Conservation (phyloP, 2,329 filamentous ascomycete genomes). For the Cordyceps sp. region DNA sequence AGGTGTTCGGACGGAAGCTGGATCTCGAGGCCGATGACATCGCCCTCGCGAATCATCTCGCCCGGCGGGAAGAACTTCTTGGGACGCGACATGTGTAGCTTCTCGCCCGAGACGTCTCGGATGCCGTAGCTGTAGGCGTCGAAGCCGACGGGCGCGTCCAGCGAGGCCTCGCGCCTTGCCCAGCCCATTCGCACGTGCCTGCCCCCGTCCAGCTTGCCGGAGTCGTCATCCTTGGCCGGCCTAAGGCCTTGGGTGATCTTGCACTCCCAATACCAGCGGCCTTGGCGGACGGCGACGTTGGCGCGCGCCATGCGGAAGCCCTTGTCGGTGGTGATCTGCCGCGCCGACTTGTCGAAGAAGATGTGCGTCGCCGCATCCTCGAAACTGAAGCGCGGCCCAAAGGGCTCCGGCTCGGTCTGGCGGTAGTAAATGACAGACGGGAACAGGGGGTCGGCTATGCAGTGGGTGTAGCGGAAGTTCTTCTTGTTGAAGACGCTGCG, state of each 20-base stretch:
- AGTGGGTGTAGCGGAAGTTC: constrained; percentile 76
- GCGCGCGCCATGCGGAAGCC: constrained; percentile 83
- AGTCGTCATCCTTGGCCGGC: constrained; percentile 19
- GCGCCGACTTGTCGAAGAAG: constrained; percentile 60
- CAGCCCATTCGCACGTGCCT: constrained; percentile 74
- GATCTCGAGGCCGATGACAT: constrained; percentile 88
- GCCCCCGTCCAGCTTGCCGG: constrained; percentile 28
- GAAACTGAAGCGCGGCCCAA: constrained; percentile 72
- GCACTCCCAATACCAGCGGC: constrained; percentile 87
- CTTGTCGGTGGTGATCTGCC: constrained; percentile 74
- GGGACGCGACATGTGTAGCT: constrained; percentile 85
- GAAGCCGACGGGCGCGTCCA: constrained; percentile 73
- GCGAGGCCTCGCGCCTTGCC: constrained; percentile 61
- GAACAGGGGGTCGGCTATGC: constrained; percentile 77
- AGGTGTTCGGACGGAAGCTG: constrained; percentile 71
- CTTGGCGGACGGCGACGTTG: constrained; percentile 80
- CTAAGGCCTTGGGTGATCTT: constrained; percentile 64
- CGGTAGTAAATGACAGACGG: constrained; percentile 79
- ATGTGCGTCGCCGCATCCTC: constrained; percentile 81
- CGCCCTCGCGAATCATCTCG: constrained; percentile 70
- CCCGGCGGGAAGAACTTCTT: constrained; percentile 71
- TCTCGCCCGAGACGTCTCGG: constrained; percentile 77
- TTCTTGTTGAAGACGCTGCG: constrained; percentile 45
- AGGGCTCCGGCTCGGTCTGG: constrained; percentile 72
- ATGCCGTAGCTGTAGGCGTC: constrained; percentile 91